Percentiles rank a stretch among this genome's conserved stretches.
phyloP scores from a whole-genome alignment of 2,329 filamentous ascomycete species.

The Madurella fahalii region DNA sequence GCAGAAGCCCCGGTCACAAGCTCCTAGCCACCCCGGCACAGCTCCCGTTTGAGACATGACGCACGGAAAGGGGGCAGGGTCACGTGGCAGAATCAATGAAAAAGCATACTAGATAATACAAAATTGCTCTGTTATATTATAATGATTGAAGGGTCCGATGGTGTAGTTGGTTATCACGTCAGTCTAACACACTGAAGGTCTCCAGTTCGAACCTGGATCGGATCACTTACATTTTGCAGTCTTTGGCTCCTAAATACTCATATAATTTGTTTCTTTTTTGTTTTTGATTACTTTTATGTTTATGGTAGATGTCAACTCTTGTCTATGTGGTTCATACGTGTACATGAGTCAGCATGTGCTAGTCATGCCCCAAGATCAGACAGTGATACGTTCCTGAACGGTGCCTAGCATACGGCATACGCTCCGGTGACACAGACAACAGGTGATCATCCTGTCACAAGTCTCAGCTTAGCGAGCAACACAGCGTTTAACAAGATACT shows the following conservation, averaged over 20 bases:
- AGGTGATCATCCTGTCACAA: conserved; percentile 1
- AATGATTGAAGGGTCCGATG: conserved; percentile 23
- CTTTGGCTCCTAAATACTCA: not conserved
- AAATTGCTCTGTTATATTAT: too few relatives aligned
- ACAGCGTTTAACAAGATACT: too few relatives aligned
- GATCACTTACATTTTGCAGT: conserved; percentile 17
- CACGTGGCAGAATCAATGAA: conserved; percentile 13
- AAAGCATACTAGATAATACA: too few relatives aligned
- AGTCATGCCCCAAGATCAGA: too few relatives aligned
- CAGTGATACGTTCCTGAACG: too few relatives aligned
- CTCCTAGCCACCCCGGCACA: conserved; percentile 16
- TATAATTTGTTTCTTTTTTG: not conserved
- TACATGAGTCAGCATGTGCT: too few relatives aligned
- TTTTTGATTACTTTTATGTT: conserved; percentile 3
- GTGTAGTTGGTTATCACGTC: conserved; percentile 47
- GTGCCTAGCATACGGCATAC: not conserved
- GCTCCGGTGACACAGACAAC: conserved; percentile 4
- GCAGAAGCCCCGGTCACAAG: conserved; percentile 24
- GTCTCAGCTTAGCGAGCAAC: too few relatives aligned
- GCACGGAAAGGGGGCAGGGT: conserved; percentile 7
- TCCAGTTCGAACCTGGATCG: conserved; percentile 30
- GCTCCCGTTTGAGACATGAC: conserved; percentile 14
- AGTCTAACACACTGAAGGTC: conserved; percentile 42
- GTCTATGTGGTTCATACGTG: too few relatives aligned
- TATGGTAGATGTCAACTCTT: not conserved